Evolutionary conservation across 1,284 basidiomycete genomes (phyloP).

Genomic region (Moesziomyces sp.): DNA sequence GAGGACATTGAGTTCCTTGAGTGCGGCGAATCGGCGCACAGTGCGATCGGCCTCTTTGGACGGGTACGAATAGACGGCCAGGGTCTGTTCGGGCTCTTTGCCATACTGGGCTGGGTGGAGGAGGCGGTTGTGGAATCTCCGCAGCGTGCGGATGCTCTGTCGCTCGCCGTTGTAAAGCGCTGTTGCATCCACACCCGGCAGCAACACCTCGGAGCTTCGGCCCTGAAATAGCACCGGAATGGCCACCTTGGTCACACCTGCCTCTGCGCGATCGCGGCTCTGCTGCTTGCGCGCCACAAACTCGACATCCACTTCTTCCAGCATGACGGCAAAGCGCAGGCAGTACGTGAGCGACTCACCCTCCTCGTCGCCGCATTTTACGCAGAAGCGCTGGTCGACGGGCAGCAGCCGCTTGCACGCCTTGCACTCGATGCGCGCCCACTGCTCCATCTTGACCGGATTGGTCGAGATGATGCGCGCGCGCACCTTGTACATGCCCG

Average conservation of each 20-base stretch:
- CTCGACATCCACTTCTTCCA: conserved; percentile 42
- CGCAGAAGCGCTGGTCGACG: conserved; percentile 41
- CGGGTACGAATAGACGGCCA: conserved; percentile 31
- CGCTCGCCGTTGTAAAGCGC: conserved; percentile 24
- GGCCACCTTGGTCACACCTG: conserved; percentile 3
- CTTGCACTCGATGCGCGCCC: conserved; percentile 41
- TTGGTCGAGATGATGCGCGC: conserved; percentile 36
- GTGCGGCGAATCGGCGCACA: conserved; percentile 34
- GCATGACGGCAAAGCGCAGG: conserved; percentile 41
- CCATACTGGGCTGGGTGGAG: conserved; percentile 23
- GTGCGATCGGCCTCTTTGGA: conserved; percentile 23
- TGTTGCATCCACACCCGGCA: conserved; percentile 34
- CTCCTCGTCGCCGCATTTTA: conserved; percentile 43
- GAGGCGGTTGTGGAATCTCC: conserved; percentile 27
- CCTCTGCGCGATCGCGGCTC: background rate
- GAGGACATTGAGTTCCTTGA: conserved; percentile 27
- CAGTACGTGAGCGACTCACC: conserved; percentile 34
- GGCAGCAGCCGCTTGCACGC: conserved; percentile 36
- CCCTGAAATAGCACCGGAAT: conserved; percentile 42
- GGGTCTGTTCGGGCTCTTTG: conserved; percentile 19
- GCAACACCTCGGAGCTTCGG: conserved; percentile 19
- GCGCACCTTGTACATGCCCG: conserved; percentile 40
- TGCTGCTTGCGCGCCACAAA: conserved; percentile 21
- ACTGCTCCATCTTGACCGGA: conserved; percentile 31
- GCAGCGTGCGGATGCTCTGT: conserved; percentile 14